Percentiles rank a stretch among this genome's conserved stretches.
phyloP scores from a whole-genome alignment of 2,329 filamentous ascomycete genomes.

The Cadophora malorum region DNA sequence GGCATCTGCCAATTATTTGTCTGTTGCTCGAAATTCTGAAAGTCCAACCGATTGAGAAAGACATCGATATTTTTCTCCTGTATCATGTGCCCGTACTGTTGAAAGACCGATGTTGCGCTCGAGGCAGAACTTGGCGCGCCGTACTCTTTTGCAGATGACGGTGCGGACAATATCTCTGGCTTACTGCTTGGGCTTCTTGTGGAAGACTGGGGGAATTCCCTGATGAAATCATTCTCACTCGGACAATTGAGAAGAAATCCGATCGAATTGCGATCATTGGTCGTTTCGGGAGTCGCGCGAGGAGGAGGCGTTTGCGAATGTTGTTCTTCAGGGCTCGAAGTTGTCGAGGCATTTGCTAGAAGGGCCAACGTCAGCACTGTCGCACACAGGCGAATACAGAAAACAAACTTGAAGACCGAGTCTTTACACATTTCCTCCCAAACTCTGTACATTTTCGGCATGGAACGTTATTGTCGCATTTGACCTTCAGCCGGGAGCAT shows the following conservation, averaged over 20 bases:
- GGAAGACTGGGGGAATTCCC: slow-evolving; percentile 40
- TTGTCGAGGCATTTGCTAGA: slow-evolving; percentile 21
- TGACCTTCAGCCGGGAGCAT: slow-evolving; percentile 45
- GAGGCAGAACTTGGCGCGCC: slow-evolving; percentile 20
- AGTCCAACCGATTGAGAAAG: slow-evolving; percentile 40
- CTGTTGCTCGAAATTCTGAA: slow-evolving; percentile 39
- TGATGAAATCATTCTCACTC: slow-evolving; percentile 42
- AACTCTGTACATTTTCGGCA: slow-evolving; percentile 45
- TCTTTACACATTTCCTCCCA: slow-evolving; percentile 43
- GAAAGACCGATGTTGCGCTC: slow-evolving; percentile 18
- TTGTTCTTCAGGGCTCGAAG: slow-evolving; percentile 38
- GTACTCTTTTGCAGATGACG: slow-evolving; percentile 21
- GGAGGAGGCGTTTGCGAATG: slow-evolving; percentile 26
- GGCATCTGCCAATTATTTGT: slow-evolving; percentile 40
- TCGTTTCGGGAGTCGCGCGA: slow-evolving; percentile 37
- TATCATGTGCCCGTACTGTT: slow-evolving; percentile 32
- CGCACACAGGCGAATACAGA: background rate
- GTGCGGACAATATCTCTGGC: slow-evolving; percentile 25
- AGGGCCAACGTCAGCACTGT: slow-evolving; percentile 12
- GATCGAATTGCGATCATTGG: slow-evolving; percentile 44
- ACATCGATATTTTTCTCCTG: slow-evolving; percentile 35
- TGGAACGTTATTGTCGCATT: slow-evolving; percentile 45
- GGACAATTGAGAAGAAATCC: slow-evolving; percentile 44
- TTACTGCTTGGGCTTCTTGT: slow-evolving; percentile 36
- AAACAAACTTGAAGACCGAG: slow-evolving; percentile 35